Conservation (phyloP, 108 stramenopile species). For the Pseudonitzschia multiseries region DNA sequence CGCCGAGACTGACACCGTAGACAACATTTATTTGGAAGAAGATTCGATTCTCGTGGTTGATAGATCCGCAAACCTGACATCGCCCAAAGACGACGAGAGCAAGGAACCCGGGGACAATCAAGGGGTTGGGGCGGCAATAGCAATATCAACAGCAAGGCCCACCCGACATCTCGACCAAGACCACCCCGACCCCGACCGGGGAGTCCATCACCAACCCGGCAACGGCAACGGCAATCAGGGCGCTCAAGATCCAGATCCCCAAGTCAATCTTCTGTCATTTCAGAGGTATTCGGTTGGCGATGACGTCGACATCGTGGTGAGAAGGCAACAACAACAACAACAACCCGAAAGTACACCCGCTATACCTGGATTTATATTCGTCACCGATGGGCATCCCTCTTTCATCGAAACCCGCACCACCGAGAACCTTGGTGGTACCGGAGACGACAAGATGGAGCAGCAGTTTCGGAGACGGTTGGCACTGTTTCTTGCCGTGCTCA, state of each 20-base stretch:
- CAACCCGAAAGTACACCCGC: background rate
- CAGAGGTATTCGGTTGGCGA: too few species aligned
- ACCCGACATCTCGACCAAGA: background rate
- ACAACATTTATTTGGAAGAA: slow-evolving; percentile 13
- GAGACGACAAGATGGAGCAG: background rate
- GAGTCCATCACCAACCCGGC: background rate
- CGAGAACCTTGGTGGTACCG: background rate
- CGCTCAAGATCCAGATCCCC: too few species aligned
- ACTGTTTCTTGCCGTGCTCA: background rate
- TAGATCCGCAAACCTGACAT: background rate
- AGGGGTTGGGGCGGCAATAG: background rate
- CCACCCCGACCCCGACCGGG: background rate
- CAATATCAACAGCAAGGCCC: too few species aligned
- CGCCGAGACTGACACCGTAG: background rate
- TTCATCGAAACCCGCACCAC: background rate
- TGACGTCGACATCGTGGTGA: background rate
- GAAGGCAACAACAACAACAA: too few species aligned
- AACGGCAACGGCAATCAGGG: too few species aligned
- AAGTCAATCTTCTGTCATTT: too few species aligned
- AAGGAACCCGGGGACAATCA: background rate
- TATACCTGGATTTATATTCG: slow-evolving; percentile 27
- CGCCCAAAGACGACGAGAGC: slow-evolving; percentile 3
- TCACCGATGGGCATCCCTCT: slow-evolving; percentile 20
- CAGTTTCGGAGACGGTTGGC: background rate
- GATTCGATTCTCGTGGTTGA: background rate